Evolutionary conservation across 2,329 filamentous ascomycete genomes (phyloP), one percentile per base, ranked within the genome.

Genomic region (Setomelanomma holmii): DNA sequence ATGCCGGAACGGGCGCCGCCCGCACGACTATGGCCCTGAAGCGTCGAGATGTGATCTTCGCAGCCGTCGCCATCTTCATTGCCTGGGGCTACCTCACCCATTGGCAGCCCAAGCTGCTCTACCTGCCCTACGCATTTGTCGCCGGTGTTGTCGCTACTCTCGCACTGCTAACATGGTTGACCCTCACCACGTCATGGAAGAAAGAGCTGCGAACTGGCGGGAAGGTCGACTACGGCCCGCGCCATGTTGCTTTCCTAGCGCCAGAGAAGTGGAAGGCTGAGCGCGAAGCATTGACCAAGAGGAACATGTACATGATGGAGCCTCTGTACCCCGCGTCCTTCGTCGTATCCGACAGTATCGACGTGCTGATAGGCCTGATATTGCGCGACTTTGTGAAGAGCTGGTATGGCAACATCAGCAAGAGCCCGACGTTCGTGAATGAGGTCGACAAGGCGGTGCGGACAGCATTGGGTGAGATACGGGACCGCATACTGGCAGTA

Each of bases 331-430:
- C 89, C 51, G 83, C 88, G 46, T 93, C 90, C 17, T 86, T 88
- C 62, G 83, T 87, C 52, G 86, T 98, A 48, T 96, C 92, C 11
- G 84, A 87, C 64, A 89, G 89, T 40, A 78, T 98, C 59, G 91
- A 97, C 75, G 84, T 86, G 45, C 77, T 98, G 24, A 82, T 99
- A 39, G 85, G 88, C 44, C 79, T 92, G 45, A 84, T 96, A 45
- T 76, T 91, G 58, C 84, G 90, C 58, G 91, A 97, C 72, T 97
- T 96, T 71, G 86, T 99, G 51, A 85, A 84, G 51, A 88, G 88
- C 40, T 99, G 95, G 95, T 98, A 97, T 74, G 83, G 82, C 24
- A 84, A 86, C 67, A 97, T 99, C 69, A 96, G 91, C 77, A 83
- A 82, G 57, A 91, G 89, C 66, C 86, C 88, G 1, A 83, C 84